phyloP scores from a whole-genome alignment of 2,329 filamentous ascomycete species.

The Teratosphaeriaceae sp. region DNA sequence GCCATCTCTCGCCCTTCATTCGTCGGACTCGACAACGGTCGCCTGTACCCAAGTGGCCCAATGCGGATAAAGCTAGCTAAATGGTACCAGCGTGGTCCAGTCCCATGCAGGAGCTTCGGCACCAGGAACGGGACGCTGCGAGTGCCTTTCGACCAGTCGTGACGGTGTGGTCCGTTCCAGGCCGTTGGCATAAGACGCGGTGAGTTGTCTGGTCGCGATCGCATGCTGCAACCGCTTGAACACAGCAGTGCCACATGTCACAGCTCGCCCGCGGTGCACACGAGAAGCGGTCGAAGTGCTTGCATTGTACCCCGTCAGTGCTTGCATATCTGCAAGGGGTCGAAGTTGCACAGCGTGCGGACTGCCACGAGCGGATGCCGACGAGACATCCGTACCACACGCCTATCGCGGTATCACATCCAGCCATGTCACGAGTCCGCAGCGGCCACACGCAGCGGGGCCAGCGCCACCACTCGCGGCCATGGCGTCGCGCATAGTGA shows the following conservation, averaged over 20 bases:
- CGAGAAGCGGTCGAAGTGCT: conserved; percentile 14
- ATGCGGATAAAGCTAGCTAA: neutral
- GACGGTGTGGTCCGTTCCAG: neutral
- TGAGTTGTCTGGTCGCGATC: neutral
- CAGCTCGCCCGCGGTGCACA: neutral
- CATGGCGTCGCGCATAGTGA: too few relatives aligned
- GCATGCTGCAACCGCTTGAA: conserved; percentile 17
- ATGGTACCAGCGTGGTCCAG: neutral
- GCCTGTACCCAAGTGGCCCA: neutral
- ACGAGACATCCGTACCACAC: conserved; percentile 1
- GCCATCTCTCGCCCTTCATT: neutral
- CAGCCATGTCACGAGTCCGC: conserved; percentile 5
- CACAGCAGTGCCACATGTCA: conserved; percentile 14
- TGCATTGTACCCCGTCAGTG: conserved; percentile 21
- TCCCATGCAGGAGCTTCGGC: neutral
- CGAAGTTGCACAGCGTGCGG: conserved; percentile 3
- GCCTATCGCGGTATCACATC: neutral
- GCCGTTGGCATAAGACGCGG: neutral
- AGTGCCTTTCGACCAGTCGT: neutral
- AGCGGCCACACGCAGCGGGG: conserved; percentile 2
- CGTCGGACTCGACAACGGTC: neutral
- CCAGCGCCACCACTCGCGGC: too few relatives aligned
- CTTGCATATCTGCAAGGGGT: conserved; percentile 15
- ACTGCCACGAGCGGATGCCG: conserved; percentile 3
- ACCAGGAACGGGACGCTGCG: neutral